phyloP scores from a whole-genome alignment of 2,329 filamentous ascomycete species.

The Trichoderma koningiopsis region DNA sequence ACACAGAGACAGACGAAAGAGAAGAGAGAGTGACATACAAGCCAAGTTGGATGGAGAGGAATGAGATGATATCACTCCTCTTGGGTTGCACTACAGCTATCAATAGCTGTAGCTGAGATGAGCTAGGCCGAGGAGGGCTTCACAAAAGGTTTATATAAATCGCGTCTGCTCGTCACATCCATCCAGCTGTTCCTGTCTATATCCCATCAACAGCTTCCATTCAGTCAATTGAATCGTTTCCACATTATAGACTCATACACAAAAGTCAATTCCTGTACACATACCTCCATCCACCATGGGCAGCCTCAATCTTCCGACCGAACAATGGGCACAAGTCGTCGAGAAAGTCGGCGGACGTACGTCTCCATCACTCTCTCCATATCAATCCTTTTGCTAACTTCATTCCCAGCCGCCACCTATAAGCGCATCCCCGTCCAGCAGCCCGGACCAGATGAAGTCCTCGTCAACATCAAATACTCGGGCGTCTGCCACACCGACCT shows the following conservation, averaged over 20 bases:
- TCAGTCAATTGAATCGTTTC: not conserved
- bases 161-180: not conserved
- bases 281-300: conserved; percentile 11
- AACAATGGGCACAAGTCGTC: conserved; percentile 91
- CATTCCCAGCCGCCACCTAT: conserved; percentile 60
- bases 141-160: not conserved
- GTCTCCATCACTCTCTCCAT: conserved; percentile 34
- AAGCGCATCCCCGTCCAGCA: conserved; percentile 80
- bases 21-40: not conserved
- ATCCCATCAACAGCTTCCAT: not conserved
- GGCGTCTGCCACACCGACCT: conserved; percentile 90
- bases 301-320: conserved; percentile 62
- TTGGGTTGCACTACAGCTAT: not conserved
- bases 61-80: conserved; percentile 4
- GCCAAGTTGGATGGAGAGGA: not conserved
- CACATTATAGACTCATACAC: not conserved
- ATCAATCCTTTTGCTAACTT: not conserved
- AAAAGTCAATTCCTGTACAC: conserved; percentile 5
- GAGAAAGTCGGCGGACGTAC: conserved; percentile 75
- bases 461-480: conserved; percentile 87
- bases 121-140: not conserved
- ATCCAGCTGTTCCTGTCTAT: not conserved
- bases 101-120: not conserved
- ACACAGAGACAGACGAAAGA: not conserved
- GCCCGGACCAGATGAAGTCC: conserved; percentile 86